Percentiles rank a stretch among this genome's conserved stretches.
Conservation (phyloP, 2,329 filamentous ascomycete species). For the Venturia pyrina region DNA sequence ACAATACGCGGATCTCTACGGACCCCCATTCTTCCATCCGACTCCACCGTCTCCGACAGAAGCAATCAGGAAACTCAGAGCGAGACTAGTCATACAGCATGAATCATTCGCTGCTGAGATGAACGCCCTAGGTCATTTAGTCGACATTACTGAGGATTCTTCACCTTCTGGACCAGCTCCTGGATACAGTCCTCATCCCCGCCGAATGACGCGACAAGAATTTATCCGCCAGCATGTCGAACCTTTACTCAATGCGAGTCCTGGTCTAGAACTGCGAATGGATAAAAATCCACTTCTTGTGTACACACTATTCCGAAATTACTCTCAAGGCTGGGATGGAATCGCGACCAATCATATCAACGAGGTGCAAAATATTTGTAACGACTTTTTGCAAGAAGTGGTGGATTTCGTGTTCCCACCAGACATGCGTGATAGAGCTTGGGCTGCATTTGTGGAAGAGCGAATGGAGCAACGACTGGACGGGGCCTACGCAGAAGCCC, state of each 20-base stretch:
- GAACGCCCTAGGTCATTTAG: constrained; percentile 1
- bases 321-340: constrained; percentile 11
- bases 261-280: constrained; percentile 10
- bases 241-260: constrained; percentile 10
- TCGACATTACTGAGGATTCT: constrained; percentile 9
- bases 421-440: constrained; percentile 10
- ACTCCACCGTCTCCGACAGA: constrained; percentile 1
- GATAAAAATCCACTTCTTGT: constrained; percentile 12
- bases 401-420: constrained; percentile 10
- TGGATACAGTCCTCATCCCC: constrained; percentile 1
- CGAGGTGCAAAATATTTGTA: constrained; percentile 11
- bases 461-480: constrained; percentile 10
- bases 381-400: constrained; percentile 12
- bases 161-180: not conserved
- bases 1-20: constrained; percentile 11
- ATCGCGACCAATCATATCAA: constrained; percentile 11
- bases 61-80: constrained; percentile 8
- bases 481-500: constrained; percentile 8
- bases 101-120: constrained; percentile 12
- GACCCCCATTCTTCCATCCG: constrained; percentile 11
- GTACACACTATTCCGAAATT: constrained; percentile 10
- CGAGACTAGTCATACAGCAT: constrained; percentile 12
- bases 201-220: constrained; percentile 5
- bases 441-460: constrained; percentile 12
- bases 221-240: constrained; percentile 12